Base-by-base conservation (phyloP, 805 yeast species). In the Saccharomyces mikatae region DNA sequence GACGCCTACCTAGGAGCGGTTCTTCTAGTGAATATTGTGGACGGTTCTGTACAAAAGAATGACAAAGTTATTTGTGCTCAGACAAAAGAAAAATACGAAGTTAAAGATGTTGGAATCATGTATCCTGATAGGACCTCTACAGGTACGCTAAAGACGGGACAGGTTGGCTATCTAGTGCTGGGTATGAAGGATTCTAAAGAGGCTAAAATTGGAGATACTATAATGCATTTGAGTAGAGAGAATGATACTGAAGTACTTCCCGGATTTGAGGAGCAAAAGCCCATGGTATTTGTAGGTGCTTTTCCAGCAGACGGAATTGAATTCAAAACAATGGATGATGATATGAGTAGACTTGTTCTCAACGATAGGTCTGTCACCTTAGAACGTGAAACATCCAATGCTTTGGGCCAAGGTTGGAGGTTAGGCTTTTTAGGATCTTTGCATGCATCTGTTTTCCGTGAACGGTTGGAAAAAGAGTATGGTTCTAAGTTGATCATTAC, bases 251-350 rank as follows among this genome's bases (percentile, higher is more conserved):
- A 84, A 58, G 85, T 97, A 1, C 75, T 92, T 27, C 96, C 95
- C 1, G 98, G 98, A 0, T 94, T 92, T 69, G 97, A 91, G 70
- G 97, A 89, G 63, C 91, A 96, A 0, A 91, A 94, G 69, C 97
- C 98, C 1, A 94, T 94, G 98, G 98, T 92, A 8, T 94, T 92
- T 68, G 95, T 92, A 50, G 98, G 98, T 13, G 99, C 98, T 0
- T 92, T 89, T 62, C 98, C 99, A 0, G 94, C 97, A 0, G 96
- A 92, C 64, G 96, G 96, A 4, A 79, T 86, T 0, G 96, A 92
- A 63, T 92, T 92, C 69, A 87, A 87, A 57, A 85, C 80, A 28
- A 77, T 92, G 75, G 96, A 94, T 65, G 98, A 94, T 62, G 86
- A 90, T 67, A 82, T 92, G 70, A 88, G 86, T 62, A 90, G 89